Evolutionary conservation across 441 rosid genomes (phyloP).

Genomic region (Sinapis alba): DNA sequence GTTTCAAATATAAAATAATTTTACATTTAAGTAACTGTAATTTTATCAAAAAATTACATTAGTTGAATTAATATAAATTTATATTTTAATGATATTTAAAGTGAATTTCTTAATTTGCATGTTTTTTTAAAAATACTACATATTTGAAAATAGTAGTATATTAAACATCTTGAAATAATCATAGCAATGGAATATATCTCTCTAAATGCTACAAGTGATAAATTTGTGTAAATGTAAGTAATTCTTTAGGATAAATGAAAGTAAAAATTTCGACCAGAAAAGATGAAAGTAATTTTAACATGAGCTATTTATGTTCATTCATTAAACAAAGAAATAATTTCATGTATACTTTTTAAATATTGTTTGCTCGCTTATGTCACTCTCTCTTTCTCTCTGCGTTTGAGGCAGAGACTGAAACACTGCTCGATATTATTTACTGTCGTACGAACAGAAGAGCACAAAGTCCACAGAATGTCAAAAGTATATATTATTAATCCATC

Average conservation of each 20-base stretch:
- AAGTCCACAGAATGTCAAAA: constrained; percentile 45
- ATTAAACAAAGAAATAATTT: not conserved
- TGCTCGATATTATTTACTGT: constrained; percentile 34
- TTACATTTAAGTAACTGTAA: not conserved
- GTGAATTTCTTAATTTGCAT: not conserved
- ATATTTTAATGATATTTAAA: not conserved
- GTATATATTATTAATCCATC: constrained; percentile 41
- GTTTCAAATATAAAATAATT: not conserved
- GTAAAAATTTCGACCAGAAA: not conserved
- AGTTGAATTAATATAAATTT: not conserved
- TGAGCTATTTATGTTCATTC: not conserved
- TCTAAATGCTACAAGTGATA: not conserved
- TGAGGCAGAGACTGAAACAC: constrained; percentile 42
- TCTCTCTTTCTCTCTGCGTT: constrained; percentile 26
- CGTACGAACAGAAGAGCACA: constrained; percentile 40
- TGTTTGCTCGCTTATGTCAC: constrained; percentile 14
- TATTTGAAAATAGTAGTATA: not conserved
- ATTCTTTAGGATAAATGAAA: not conserved
- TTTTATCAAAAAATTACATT: not conserved
- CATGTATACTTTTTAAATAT: not conserved
- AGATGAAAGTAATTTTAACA: not conserved
- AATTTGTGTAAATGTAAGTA: not conserved
- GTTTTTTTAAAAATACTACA: not conserved
- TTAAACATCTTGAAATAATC: not conserved
- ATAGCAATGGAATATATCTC: not conserved